Evolutionary conservation across 1,284 basidiomycete species (phyloP), one percentile per base, ranked within the genome.

Genomic region (Coniferiporia sulphurascens): DNA sequence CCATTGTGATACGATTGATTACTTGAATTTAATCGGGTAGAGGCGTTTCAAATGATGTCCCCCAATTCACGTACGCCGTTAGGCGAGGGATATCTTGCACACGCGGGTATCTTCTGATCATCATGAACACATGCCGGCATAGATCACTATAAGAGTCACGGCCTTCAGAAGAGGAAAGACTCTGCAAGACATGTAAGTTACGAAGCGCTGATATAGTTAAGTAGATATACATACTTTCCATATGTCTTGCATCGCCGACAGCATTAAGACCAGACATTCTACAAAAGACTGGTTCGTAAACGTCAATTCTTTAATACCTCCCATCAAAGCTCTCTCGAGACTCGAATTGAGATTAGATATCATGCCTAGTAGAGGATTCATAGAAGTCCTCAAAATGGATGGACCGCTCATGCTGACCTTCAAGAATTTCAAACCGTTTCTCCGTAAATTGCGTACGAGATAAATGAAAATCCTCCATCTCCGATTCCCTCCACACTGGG

Each of bases 161-260:
- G 15, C 53, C 51, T n/a, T 54, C 51, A 4, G 41, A 4, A 27
- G 48, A 32, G 8, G 3, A 22, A 4, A 57, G 38, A 45, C 21
- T 51, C 57, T 59, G 32, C 15, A 43, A 22, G 34, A 13, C 13
- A n/a, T 32, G 19, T 58, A 13, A 51, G 22, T 10, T 34, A 8
- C 15, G n/a, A 46, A 12, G 4, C n/a, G 15, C 22, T 15, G 13
- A 44, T 4, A 27, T 17, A 7, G 43, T 13, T 4, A 9, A 21
- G 17, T 15, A n/a, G 2, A 9, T 5, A 44, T 48, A 6, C 58
- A 17, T 51, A 51, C 60, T 45, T 55, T 43, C 45, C 48, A 58
- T 27, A 56, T 56, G 32, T 62, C 61, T 48, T 52, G 52, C 61
- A 62, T 52, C 12, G 61, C 36, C 36, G 61, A 58, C 12, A 59